Evolutionary conservation across 2,329 filamentous ascomycete species (phyloP), one percentile per base, ranked within the genome.

Genomic region (Corinectria fuckeliana): DNA sequence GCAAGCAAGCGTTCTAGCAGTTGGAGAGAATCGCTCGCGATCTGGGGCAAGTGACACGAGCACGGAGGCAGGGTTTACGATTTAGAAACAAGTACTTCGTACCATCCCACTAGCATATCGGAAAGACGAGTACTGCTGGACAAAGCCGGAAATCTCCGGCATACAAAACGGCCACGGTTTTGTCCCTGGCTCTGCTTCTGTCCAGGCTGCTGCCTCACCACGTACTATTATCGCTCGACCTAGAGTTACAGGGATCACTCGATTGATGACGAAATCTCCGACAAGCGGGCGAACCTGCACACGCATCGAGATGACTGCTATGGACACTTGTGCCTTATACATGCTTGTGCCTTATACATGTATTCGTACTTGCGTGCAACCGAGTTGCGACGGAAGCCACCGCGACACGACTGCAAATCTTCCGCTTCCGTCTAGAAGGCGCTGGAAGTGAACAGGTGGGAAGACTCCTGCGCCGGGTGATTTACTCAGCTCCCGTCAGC

Each of bases 231-330:
- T 18, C 28, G 34, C 41, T 53, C 23, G 38, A 25, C 38, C 44
- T 41, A 23, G 44, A 41, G 20, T 25, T 32, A 47, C 56, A 58
- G 50, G 56, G 59, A 61, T 47, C 39, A 55, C 61, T 61, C 53
- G 58, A 60, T 57, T 56, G 47, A 64, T 64, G 62, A 68, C 66
- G 57, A 69, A 69, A 69, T 69, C 63, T 61, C 67, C 67, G 67
- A 69, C 69, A 68, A 69, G 67, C 61, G 66, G 66, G 56, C 53
- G 55, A 50, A 53, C 54, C 54, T 44, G 55, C 55, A 54, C 41
- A 49, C 44, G 30, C n/a, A 53, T 58, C 56, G 30, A 58, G 56
- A 58, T 54, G 50, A n/a, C n/a, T n/a, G n/a, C n/a, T n/a, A 9
- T 53, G 36, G 42, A 9, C 30, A 23, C 55, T n/a, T n/a, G n/a